Evolutionary conservation across 2,329 filamentous ascomycete species (phyloP).

Genomic region (Elsinoe ampelina): DNA sequence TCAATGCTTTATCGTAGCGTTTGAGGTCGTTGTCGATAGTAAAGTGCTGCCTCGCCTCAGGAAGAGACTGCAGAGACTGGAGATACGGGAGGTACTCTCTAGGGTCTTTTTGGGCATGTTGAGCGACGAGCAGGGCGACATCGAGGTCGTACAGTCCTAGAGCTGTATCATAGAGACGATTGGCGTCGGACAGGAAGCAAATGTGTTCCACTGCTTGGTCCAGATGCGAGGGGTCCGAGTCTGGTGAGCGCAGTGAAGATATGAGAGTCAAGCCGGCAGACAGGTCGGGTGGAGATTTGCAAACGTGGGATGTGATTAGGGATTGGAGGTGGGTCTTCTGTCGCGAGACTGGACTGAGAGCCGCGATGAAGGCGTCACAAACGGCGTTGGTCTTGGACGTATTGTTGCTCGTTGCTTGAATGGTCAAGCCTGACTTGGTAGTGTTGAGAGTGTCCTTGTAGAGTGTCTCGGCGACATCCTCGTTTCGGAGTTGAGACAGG

Average conservation of each 20-base stretch:
- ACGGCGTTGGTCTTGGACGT: slow-evolving; percentile 71
- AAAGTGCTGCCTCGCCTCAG: slow-evolving; percentile 62
- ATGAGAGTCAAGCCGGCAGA: slow-evolving; percentile 76
- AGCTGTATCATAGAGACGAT: slow-evolving; percentile 81
- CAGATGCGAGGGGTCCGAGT: slow-evolving; percentile 59
- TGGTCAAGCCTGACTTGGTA: slow-evolving; percentile 20
- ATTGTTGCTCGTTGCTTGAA: slow-evolving; percentile 19
- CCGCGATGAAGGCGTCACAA: slow-evolving; percentile 71
- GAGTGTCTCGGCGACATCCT: slow-evolving; percentile 88
- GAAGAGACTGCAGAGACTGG: slow-evolving; percentile 69
- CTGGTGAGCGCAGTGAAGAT: slow-evolving; percentile 51
- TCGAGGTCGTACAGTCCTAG: slow-evolving; percentile 88
- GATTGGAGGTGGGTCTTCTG: slow-evolving; percentile 69
- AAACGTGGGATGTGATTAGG: slow-evolving; percentile 87
- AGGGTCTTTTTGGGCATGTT: slow-evolving; percentile 92
- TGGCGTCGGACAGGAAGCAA: slow-evolving; percentile 91
- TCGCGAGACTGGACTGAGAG: slow-evolving; percentile 50
- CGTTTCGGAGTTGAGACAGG: slow-evolving; percentile 73
- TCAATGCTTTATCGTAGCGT: slow-evolving; percentile 66
- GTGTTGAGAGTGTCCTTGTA: slow-evolving; percentile 73
- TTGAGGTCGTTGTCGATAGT: slow-evolving; percentile 82
- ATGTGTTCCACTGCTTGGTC: slow-evolving; percentile 93
- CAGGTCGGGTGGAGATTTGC: slow-evolving; percentile 82
- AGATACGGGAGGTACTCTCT: slow-evolving; percentile 93
- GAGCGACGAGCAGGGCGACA: slow-evolving; percentile 79